phyloP scores from a whole-genome alignment of 148 eudicot genomes.

The Chenopodium suecicum region DNA sequence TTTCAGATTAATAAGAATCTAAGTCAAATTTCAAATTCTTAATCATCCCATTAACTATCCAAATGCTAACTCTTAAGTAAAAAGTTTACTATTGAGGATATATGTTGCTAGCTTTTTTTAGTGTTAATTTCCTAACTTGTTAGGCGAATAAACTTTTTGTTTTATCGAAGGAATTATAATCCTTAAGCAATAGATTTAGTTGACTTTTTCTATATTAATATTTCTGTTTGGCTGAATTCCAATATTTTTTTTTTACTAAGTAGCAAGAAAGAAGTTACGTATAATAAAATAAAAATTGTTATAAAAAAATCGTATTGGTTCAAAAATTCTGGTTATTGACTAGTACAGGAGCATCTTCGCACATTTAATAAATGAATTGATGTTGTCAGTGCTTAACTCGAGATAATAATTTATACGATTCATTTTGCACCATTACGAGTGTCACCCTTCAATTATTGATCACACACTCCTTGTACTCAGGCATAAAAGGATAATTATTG shows the following conservation, averaged over 20 bases:
- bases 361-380: background rate
- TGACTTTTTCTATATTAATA: background rate
- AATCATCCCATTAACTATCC: no score
- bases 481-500: background rate
- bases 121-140: background rate
- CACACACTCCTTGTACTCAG: constrained; percentile 17
- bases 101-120: no score
- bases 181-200: background rate
- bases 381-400: constrained; percentile 31
- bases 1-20: no score
- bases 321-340: constrained; percentile 11
- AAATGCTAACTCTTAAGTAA: no score
- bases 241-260: background rate
- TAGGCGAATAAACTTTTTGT: background rate
- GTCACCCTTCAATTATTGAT: constrained; percentile 30
- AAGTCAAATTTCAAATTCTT: no score
- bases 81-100: background rate
- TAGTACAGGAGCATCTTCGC: constrained; percentile 19
- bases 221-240: background rate
- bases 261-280: background rate
- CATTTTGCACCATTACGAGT: constrained; percentile 19
- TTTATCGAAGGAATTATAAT: background rate
- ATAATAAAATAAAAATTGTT: background rate
- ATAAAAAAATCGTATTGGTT: background rate
- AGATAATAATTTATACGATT: constrained; percentile 26